Percentiles rank a stretch among this genome's conserved stretches.
Conservation (phyloP, 2,329 filamentous ascomycete species). For the Alternaria sp. region DNA sequence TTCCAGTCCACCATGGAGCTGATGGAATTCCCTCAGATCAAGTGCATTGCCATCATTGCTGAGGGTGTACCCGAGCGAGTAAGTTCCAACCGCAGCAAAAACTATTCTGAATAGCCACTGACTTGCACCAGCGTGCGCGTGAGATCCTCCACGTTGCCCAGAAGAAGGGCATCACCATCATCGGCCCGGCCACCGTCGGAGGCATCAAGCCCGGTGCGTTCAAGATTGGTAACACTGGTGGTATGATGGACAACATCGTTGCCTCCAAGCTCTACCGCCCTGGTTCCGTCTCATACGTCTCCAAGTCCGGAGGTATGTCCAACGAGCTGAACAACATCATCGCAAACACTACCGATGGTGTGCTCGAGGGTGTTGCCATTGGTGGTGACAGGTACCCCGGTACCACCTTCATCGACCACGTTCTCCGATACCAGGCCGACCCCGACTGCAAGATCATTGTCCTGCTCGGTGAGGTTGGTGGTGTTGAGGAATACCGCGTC, state of each 20-base stretch:
- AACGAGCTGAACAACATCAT: slow-evolving; percentile 99
- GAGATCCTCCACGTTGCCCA: slow-evolving; percentile 96
- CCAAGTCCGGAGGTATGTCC: slow-evolving; percentile 99
- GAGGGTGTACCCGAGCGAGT: slow-evolving; percentile 98
- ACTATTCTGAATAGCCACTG: slow-evolving; percentile 2
- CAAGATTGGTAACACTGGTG: slow-evolving; percentile 99
- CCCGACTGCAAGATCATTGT: slow-evolving; percentile 97
- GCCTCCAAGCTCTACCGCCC: slow-evolving; percentile 99
- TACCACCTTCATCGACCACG: slow-evolving; percentile 98
- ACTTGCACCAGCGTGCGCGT: slow-evolving; percentile 75
- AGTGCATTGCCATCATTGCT: slow-evolving; percentile 98
- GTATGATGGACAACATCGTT: slow-evolving; percentile 99
- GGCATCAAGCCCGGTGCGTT: slow-evolving; percentile 99
- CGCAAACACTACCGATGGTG: slow-evolving; percentile 93
- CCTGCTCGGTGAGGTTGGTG: slow-evolving; percentile 96
- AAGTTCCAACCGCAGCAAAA: slow-evolving; percentile 51
- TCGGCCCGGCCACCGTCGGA: slow-evolving; percentile 96
- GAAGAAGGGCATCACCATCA: slow-evolving; percentile 99
- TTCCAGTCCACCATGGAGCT: slow-evolving; percentile 99
- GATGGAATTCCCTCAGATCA: slow-evolving; percentile 96
- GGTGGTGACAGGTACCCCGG: slow-evolving; percentile 98
- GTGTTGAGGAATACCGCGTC: slow-evolving; percentile 99
- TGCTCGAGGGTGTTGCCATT: slow-evolving; percentile 98
- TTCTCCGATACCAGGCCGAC: slow-evolving; percentile 94
- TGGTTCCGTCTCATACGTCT: slow-evolving; percentile 98